A percentile compares a stretch with the other conserved stretches of the same genome.
Conservation (phyloP, 495 filamentous ascomycete species). For the Daldinia vernicosa region DNA sequence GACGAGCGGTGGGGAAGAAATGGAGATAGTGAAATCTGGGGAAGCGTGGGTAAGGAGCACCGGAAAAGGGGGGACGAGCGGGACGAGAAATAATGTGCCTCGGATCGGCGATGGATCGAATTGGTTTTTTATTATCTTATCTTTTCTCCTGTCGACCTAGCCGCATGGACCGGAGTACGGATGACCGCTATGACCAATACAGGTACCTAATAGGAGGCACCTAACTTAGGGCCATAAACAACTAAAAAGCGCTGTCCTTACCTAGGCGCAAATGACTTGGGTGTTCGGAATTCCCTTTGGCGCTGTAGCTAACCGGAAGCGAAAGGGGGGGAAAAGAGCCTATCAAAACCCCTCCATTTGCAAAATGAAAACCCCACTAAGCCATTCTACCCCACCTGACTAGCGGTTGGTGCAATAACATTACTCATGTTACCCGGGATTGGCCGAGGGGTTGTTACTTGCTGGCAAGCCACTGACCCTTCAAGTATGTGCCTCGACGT, state of each 20-base stretch:
- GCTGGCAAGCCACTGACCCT: not conserved
- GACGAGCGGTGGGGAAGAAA: slow-evolving; percentile 12
- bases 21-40: slow-evolving; percentile 28
- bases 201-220: too few relatives aligned
- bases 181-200: too few relatives aligned
- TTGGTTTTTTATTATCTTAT: slow-evolving; percentile 5
- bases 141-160: not conserved
- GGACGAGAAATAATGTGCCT: not conserved
- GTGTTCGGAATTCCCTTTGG: not conserved
- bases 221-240: not conserved
- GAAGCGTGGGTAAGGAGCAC: slow-evolving; percentile 13
- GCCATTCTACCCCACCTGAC: not conserved
- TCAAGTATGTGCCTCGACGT: slow-evolving; percentile 31
- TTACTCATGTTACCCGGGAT: slow-evolving; percentile 44
- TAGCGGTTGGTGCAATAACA: slow-evolving; percentile 10
- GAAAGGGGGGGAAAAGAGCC: slow-evolving; percentile 8
- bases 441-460: slow-evolving; percentile 40
- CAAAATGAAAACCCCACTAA: slow-evolving; percentile 27
- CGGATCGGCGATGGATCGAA: slow-evolving; percentile 36
- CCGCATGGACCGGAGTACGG: too few relatives aligned
- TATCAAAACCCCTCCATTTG: slow-evolving; percentile 40
- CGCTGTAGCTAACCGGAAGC: slow-evolving; percentile 19
- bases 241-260: not conserved
- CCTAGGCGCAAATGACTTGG: not conserved
- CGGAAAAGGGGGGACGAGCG: not conserved